Conservation (phyloP, 2,329 filamentous ascomycete species). For the Cladophialophora carrionii region DNA sequence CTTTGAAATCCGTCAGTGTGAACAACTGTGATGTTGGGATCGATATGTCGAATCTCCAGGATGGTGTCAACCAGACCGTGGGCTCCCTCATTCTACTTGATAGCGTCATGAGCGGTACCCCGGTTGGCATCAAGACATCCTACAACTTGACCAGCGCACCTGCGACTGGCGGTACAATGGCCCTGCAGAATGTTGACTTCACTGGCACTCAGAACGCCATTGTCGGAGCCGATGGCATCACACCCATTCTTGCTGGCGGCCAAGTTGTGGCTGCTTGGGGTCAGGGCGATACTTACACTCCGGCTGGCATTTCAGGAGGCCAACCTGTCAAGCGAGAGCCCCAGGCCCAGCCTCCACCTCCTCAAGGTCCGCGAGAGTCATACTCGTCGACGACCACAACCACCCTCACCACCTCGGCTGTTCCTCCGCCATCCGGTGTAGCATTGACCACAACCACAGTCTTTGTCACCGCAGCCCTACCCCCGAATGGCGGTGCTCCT, state of each 20-base stretch:
- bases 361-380: constrained; percentile 20
- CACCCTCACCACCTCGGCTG: constrained; percentile 18
- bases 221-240: constrained; percentile 57
- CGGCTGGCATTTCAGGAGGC: constrained; percentile 26
- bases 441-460: constrained; percentile 26
- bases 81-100: constrained; percentile 85
- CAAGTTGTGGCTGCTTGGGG: constrained; percentile 71
- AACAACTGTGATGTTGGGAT: constrained; percentile 75
- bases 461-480: constrained; percentile 3
- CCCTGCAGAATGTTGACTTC: constrained; percentile 91
- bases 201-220: constrained; percentile 70
- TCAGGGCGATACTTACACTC: constrained; percentile 73
- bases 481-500: constrained; percentile 13
- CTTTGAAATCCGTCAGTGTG: constrained; percentile 74
- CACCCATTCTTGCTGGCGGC: constrained; percentile 67
- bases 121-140: constrained; percentile 74
- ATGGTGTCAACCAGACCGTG: constrained; percentile 69
- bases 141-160: constrained; percentile 66
- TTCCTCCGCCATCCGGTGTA: constrained; percentile 19
- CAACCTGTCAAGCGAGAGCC: constrained; percentile 22
- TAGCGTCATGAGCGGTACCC: constrained; percentile 75
- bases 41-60: constrained; percentile 68
- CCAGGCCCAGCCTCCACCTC: constrained; percentile 15
- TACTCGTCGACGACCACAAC: constrained; percentile 32
- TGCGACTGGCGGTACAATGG: constrained; percentile 75